A percentile compares a stretch with the other conserved stretches of the same genome.
phyloP scores from a whole-genome alignment of 1,284 basidiomycete species.

The Ceratobasidium theobromae region DNA sequence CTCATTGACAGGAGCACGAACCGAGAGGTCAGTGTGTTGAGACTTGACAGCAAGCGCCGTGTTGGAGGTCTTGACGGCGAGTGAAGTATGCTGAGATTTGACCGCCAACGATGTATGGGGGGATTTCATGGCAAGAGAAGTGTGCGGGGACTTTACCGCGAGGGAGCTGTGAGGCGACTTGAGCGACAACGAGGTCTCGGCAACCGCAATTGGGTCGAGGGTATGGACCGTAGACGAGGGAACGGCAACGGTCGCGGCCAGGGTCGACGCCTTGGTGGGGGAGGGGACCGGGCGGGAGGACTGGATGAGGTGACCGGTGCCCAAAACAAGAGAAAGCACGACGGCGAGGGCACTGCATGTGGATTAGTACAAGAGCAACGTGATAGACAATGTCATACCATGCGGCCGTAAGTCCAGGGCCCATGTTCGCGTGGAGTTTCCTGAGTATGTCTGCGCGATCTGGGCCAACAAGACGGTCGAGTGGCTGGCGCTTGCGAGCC shows the following conservation, averaged over 20 bases:
- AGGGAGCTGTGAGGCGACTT: conserved; percentile 2
- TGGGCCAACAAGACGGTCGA: background rate
- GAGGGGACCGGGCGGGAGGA: background rate
- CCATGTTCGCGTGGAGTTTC: background rate
- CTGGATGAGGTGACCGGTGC: conserved; percentile 7
- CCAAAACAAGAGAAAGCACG: conserved; percentile 7
- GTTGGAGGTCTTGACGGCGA: background rate
- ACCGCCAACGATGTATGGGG: conserved; percentile 4
- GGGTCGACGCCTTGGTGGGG: background rate
- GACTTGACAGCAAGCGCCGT: background rate
- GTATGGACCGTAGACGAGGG: background rate
- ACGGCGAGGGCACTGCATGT: conserved; percentile 11
- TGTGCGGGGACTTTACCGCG: background rate
- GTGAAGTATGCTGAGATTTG: conserved; percentile 14
- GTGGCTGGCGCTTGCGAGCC: conserved; percentile 2
- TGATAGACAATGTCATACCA: background rate
- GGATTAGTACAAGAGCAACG: background rate
- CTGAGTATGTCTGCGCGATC: conserved; percentile 9
- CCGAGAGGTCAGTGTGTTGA: background rate
- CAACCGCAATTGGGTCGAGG: background rate
- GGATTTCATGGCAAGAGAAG: conserved; percentile 9
- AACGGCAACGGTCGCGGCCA: background rate
- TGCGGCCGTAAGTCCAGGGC: conserved; percentile 4
- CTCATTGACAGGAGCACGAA: background rate
- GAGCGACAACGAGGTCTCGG: background rate